A percentile compares a stretch with the other conserved stretches of the same genome.
phyloP scores from a whole-genome alignment of 106 monocot genomes.

The Apostasia ramifera region DNA sequence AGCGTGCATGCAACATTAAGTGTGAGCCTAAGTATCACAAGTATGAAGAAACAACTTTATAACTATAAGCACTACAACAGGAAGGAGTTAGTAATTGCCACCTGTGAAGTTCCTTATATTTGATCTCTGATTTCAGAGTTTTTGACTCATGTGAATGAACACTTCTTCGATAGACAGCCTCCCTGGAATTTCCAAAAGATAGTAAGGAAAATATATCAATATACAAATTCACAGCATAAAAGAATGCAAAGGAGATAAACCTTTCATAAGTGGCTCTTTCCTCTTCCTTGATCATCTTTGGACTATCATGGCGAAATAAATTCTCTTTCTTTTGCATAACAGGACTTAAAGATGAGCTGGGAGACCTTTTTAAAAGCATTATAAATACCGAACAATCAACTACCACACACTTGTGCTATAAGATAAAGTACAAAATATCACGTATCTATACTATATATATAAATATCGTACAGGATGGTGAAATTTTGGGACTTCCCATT shows the following conservation, averaged over 20 bases:
- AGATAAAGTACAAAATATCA: no score
- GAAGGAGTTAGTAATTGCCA: no score
- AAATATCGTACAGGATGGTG: no score
- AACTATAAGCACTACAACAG: no score
- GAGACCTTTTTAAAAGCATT: constrained; percentile 2
- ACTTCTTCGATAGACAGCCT: constrained; percentile 3
- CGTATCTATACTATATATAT: no score
- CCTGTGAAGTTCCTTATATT: background rate
- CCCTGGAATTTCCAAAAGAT: constrained; percentile 10
- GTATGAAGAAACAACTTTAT: no score
- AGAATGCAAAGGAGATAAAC: constrained; percentile 10
- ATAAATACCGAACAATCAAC: background rate
- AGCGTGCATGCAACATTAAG: no score
- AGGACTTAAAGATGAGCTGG: constrained; percentile 20
- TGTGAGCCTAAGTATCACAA: no score
- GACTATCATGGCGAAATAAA: constrained; percentile 19
- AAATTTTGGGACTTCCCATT: no score
- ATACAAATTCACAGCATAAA: background rate
- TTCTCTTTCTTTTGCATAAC: constrained; percentile 5
- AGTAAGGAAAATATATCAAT: background rate
- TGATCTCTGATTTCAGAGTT: constrained; percentile 5
- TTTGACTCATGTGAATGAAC: constrained; percentile 11
- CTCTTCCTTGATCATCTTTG: constrained; percentile 19
- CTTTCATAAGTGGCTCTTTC: constrained; percentile 17
- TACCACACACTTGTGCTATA: no score